Evolutionary conservation across 352 stramenopile species (phyloP), one percentile per base, ranked within the genome.

Genomic region (Pythium pyrilobum): DNA sequence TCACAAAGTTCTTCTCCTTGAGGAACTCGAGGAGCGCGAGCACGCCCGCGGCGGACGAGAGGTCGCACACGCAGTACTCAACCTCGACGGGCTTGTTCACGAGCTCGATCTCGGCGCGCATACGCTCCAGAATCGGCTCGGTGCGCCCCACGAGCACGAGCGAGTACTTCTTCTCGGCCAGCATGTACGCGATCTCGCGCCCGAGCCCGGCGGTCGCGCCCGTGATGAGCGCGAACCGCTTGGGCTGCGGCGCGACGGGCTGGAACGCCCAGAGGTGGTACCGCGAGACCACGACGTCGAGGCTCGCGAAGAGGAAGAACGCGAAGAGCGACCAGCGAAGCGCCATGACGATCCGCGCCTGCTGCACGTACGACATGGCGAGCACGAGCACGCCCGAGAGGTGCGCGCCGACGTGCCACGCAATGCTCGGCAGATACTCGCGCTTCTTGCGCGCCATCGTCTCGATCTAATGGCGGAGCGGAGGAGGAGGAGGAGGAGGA

Each of bases 81-180:
- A 83, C 79, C 25, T 81, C 59, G 8, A 77, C 69, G 12, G 78
- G 78, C 29, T 74, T 71, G 51, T 86, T 67, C 38, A 89, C 80
- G 10, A 86, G 60, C 63, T 91, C 79, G 42, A 92, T 89, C 62
- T 92, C 77, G 2, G 56, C 60, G 8, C 72, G 78, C 66, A 94
- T 87, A 24, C 75, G 75, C 44, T 89, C 63, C 23, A 96, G 53
- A 9, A 80, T 64, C 23, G 71, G 64, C 52, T 85, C 71, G 1
- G 77, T 67, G 28, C 83, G 71, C 23, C 70, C 83, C 11, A 73
- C 71, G 12, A 95, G 45, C 25, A 96, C 62, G 0, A 96, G 59
- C 45, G 81, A 88, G 66, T 86, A 90, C 43, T 88, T 81, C 59
- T 88, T 71, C 64, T 92, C 78, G 0, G 81, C 81, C 21, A 96